These are phyloP conservation scores for Picochlorum sp. DNA, from an alignment of 139 green algal species.

Conservation along the genomic window DNA sequence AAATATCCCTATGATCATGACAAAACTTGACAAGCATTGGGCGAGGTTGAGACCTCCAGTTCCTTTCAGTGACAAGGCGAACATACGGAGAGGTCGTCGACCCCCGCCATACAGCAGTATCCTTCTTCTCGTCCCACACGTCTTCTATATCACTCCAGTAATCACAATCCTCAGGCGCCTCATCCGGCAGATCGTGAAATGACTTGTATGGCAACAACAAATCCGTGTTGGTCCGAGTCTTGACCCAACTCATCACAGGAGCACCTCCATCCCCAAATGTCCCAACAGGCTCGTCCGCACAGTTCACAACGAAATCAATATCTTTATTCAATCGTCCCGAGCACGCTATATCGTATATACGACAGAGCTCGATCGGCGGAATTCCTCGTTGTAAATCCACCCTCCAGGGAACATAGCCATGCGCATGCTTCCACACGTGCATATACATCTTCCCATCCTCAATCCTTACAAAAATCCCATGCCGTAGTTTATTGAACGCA, in stretches of 20 bases:
- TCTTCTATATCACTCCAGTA: not conserved
- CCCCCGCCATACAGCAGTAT: not conserved
- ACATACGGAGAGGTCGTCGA: not conserved
- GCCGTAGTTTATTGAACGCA: not conserved
- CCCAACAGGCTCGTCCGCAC: not conserved
- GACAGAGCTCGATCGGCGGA: not conserved
- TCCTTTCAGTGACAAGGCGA: not conserved
- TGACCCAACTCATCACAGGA: constrained; percentile 1
- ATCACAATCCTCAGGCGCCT: not conserved
- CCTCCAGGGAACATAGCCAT: not conserved
- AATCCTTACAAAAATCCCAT: not conserved
- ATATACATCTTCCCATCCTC: not conserved
- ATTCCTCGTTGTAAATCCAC: not conserved
- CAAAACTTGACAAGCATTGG: not conserved
- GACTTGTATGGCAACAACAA: not conserved
- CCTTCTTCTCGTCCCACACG: not conserved
- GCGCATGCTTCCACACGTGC: not conserved
- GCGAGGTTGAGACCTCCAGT: not conserved
- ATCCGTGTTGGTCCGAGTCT: not conserved
- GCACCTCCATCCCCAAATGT: not conserved
- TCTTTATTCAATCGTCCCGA: not conserved
- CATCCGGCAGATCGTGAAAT: not conserved
- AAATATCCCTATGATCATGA: not conserved
- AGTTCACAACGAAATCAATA: constrained; percentile 3
- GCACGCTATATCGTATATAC: not conserved